These are phyloP conservation scores for Pseudocercospora ulei DNA, from an alignment of 2,329 filamentous ascomycete genomes.

Conservation along the genomic window DNA sequence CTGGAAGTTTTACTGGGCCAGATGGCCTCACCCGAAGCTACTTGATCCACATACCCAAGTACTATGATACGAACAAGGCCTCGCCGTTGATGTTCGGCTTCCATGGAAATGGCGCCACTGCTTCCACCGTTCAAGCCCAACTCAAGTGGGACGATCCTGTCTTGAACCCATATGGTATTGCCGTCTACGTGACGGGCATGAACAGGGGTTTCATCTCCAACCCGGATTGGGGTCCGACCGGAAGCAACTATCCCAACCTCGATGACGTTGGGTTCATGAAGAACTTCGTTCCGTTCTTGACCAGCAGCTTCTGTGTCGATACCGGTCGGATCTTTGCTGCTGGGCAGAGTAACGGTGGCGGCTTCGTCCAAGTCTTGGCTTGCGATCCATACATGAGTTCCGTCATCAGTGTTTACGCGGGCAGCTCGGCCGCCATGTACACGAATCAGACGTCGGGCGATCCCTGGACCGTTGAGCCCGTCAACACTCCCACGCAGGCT, in stretches of 20 bases:
- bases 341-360: conserved; percentile 49
- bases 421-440: conserved; percentile 42
- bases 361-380: conserved; percentile 41
- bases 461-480: conserved; percentile 22
- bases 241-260: conserved; percentile 4
- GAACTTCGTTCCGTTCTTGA: conserved; percentile 36
- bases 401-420: conserved; percentile 43
- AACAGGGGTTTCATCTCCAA: conserved; percentile 17
- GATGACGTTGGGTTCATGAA: conserved; percentile 40
- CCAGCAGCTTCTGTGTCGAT: conserved; percentile 41
- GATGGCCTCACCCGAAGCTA: conserved; percentile 33
- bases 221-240: conserved; percentile 15
- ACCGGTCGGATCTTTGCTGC: conserved; percentile 38
- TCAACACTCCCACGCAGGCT: conserved; percentile 23
- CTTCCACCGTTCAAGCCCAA: conserved; percentile 35
- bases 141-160: conserved; percentile 38
- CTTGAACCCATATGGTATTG: conserved; percentile 39
- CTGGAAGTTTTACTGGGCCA: conserved; percentile 18
- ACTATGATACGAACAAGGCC: conserved; percentile 35
- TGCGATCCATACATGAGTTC: conserved; percentile 38
- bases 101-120: conserved; percentile 37
- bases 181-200: conserved; percentile 38
- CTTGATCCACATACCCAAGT: conserved; percentile 34
- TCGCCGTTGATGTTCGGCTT: conserved; percentile 41
- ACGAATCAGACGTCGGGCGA: conserved; percentile 26